These are phyloP conservation scores for Canariomyces notabilis DNA, from an alignment of 2,329 filamentous ascomycete species.

Conservation along the genomic window DNA sequence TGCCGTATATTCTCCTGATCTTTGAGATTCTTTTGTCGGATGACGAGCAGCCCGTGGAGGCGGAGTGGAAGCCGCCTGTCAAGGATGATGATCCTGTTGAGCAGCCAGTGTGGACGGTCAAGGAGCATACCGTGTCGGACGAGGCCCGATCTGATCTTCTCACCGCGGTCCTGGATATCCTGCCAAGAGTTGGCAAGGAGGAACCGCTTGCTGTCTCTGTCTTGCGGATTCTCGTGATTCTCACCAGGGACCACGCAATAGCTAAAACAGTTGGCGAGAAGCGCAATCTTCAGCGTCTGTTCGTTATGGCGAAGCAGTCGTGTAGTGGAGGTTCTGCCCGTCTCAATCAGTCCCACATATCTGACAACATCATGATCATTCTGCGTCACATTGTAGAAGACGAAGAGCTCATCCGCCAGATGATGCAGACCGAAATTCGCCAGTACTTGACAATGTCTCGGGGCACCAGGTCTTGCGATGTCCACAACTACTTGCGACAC, in stretches of 20 bases:
- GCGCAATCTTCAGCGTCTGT: conserved; percentile 81
- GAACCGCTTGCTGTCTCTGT: conserved; percentile 78
- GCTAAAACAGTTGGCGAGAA: conserved; percentile 78
- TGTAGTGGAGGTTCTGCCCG: conserved; percentile 71
- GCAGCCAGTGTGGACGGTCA: conserved; percentile 53
- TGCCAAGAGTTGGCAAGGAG: conserved; percentile 84
- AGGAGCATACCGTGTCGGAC: conserved; percentile 56
- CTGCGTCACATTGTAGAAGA: conserved; percentile 93
- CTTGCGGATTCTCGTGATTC: conserved; percentile 75
- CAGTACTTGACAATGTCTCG: conserved; percentile 64
- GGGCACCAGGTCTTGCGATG: conserved; percentile 57
- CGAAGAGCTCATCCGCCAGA: conserved; percentile 80
- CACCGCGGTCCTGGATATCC: conserved; percentile 70
- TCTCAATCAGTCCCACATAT: conserved; percentile 52
- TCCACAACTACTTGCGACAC: conserved; percentile 66
- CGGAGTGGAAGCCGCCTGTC: conserved; percentile 61
- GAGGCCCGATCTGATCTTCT: conserved; percentile 69
- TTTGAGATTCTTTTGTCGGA: conserved; percentile 87
- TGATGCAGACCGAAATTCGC: conserved; percentile 86
- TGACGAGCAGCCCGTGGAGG: conserved; percentile 73
- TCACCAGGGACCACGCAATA: conserved; percentile 73
- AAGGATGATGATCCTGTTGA: conserved; percentile 45
- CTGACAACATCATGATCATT: conserved; percentile 70
- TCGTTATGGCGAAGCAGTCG: conserved; percentile 93
- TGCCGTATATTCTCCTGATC: conserved; percentile 83